Conservation (phyloP, 176 grass and related monocot genomes). For the Panicum miliaceum region DNA sequence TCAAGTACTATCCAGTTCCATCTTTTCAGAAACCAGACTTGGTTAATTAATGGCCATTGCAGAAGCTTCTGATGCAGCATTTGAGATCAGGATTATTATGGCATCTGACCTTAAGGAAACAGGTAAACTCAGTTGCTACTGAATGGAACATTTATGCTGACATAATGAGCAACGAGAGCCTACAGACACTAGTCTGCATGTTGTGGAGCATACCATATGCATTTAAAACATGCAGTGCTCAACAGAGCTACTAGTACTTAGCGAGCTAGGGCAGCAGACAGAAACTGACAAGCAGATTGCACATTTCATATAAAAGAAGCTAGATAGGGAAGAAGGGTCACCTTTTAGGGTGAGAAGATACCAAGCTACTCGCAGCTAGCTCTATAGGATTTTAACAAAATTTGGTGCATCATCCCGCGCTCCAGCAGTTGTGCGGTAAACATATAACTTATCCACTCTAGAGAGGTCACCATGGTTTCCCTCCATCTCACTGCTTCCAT, state of each 20-base stretch:
- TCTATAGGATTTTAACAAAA: constrained; percentile 84
- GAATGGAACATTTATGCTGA: neutral
- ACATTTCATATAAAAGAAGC: neutral
- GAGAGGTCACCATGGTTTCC: constrained; percentile 37
- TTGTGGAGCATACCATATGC: neutral
- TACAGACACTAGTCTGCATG: neutral
- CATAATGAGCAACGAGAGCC: neutral
- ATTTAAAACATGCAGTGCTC: neutral
- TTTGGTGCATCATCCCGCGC: constrained; percentile 70
- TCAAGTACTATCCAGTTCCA: constrained; percentile 31
- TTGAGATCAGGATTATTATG: neutral
- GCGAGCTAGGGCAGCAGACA: neutral
- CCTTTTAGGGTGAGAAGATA: constrained; percentile 45
- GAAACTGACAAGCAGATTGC: neutral
- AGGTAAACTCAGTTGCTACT: neutral
- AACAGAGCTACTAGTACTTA: neutral
- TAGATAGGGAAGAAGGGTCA: neutral
- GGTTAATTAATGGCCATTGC: neutral
- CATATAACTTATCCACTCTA: constrained; percentile 79
- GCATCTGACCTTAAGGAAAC: neutral
- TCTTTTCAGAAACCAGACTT: neutral
- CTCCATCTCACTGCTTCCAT: constrained; percentile 56
- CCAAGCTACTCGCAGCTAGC: constrained; percentile 29
- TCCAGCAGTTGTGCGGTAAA: constrained; percentile 76
- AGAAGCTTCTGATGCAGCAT: constrained; percentile 33